These are phyloP conservation scores for Boletellus ananas DNA, from an alignment of 768 basidiomycete genomes.

Conservation along the genomic window DNA sequence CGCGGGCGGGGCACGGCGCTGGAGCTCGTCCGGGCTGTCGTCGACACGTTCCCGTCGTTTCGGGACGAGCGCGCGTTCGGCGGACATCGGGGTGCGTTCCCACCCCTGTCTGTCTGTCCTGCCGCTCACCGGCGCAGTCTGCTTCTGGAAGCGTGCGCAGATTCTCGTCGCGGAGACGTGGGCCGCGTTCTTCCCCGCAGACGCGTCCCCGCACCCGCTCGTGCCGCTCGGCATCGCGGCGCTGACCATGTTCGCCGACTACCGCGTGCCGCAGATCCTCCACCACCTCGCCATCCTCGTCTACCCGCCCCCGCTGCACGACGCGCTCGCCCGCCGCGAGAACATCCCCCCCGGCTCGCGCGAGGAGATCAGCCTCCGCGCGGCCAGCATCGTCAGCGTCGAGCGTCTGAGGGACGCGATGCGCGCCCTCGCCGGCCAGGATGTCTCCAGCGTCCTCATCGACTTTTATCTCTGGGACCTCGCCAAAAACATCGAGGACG, in stretches of 20 bases:
- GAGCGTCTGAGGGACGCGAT: conserved; percentile 69
- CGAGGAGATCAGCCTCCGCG: conserved; percentile 77
- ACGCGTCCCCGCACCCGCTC: conserved; percentile 57
- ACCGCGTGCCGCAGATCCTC: conserved; percentile 86
- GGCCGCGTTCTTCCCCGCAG: conserved; percentile 82
- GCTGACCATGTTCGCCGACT: conserved; percentile 94
- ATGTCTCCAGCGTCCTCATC: conserved; percentile 72
- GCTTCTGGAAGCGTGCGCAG: conserved; percentile 87
- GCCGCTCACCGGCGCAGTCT: conserved; percentile 45
- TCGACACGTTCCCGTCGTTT: conserved; percentile 69
- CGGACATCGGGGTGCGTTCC: conserved; percentile 52
- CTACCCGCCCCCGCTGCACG: conserved; percentile 63
- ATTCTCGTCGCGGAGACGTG: conserved; percentile 89
- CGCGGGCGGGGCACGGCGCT: conserved; percentile 61
- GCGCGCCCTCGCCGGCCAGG: conserved; percentile 19
- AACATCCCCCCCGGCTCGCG: conserved; percentile 51
- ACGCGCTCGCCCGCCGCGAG: conserved; percentile 42
- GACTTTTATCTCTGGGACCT: conserved; percentile 93
- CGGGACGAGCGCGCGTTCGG: conserved; percentile 62
- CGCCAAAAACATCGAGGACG: conserved; percentile 68
- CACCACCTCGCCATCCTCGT: conserved; percentile 75
- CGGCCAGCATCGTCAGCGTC: conserved; percentile 76
- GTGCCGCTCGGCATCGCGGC: conserved; percentile 66
- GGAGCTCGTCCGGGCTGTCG: conserved; percentile 67
- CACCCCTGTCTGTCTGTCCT: neutral